These are phyloP conservation scores for Fusarium subtropicale DNA, from an alignment of 2,329 filamentous ascomycete genomes.

Conservation along the genomic window DNA sequence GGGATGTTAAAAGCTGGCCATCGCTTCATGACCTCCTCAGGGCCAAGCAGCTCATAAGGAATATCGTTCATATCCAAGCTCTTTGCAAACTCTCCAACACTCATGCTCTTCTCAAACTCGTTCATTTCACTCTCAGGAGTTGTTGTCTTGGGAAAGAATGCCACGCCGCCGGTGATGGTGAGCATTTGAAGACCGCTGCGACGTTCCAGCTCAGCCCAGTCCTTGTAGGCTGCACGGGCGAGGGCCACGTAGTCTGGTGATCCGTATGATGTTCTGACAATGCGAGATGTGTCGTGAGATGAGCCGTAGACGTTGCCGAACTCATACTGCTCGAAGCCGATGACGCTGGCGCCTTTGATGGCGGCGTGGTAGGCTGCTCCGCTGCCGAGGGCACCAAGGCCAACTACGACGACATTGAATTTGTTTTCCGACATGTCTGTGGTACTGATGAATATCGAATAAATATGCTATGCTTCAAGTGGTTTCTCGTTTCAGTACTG, in stretches of 20 bases:
- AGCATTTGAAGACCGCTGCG: conserved; percentile 34
- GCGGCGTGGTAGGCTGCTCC: conserved; percentile 21
- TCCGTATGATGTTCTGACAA: conserved; percentile 41
- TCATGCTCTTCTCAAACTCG: conserved; percentile 25
- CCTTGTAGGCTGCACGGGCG: conserved; percentile 40
- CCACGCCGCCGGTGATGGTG: conserved; percentile 41
- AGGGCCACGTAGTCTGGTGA: conserved; percentile 42
- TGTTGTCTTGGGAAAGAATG: conserved; percentile 33
- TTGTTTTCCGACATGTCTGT: not conserved
- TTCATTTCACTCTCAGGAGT: not conserved
- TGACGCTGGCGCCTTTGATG: conserved; percentile 40
- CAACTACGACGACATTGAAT: conserved; percentile 15
- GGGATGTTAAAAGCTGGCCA: conserved; percentile 42
- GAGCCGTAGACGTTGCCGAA: conserved; percentile 43
- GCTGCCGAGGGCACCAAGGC: conserved; percentile 17
- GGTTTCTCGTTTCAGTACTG: not conserved
- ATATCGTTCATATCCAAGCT: conserved; percentile 32
- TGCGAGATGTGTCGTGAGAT: conserved; percentile 44
- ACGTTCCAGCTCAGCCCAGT: conserved; percentile 41
- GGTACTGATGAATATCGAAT: no score
- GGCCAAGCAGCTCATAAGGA: conserved; percentile 37
- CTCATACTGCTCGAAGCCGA: conserved; percentile 45
- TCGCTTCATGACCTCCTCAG: conserved; percentile 24
- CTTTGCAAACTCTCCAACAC: not conserved
- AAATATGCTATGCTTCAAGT: no score